Conservation (phyloP, 2,329 filamentous ascomycete species). For the Fusarium anguioides region DNA sequence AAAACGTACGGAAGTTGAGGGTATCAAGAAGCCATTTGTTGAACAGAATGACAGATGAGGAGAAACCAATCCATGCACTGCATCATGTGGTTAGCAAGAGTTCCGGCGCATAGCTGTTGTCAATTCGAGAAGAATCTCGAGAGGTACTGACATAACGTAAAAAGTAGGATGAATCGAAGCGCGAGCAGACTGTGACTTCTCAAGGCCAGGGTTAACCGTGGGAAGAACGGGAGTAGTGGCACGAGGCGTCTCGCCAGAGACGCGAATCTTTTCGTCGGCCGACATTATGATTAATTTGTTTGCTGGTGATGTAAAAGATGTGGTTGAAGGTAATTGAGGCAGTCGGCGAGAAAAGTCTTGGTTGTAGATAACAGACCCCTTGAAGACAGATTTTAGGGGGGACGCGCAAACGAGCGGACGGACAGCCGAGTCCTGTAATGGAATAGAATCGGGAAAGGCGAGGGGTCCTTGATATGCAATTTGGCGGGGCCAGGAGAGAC, state of each 20-base stretch:
- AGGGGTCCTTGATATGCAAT: conserved; percentile 52
- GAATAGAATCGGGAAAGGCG: conserved; percentile 44
- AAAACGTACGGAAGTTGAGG: conserved; percentile 73
- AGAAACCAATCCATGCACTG: conserved; percentile 92
- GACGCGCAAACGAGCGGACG: conserved; percentile 55
- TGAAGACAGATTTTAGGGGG: conserved; percentile 49
- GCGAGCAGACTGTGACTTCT: conserved; percentile 76
- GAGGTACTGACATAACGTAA: conserved; percentile 75
- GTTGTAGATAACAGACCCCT: conserved; percentile 43
- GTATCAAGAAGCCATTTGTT: conserved; percentile 98
- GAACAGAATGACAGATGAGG: conserved; percentile 95
- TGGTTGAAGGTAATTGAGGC: conserved; percentile 22
- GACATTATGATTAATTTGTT: conserved; percentile 60
- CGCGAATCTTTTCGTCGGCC: conserved; percentile 81
- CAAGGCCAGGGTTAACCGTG: conserved; percentile 78
- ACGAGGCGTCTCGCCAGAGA: conserved; percentile 80
- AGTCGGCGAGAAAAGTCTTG: conserved; percentile 33
- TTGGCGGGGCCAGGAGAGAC: conserved; percentile 47
- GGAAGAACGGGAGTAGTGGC: conserved; percentile 75
- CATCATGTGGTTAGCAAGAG: conserved; percentile 23
- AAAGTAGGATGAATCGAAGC: conserved; percentile 79
- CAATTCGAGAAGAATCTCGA: not conserved
- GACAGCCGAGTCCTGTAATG: conserved; percentile 51
- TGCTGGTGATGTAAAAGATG: conserved; percentile 46
- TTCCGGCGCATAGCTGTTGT: not conserved